Conservation (phyloP, 176 grass and related monocot species). For the Carex pumila region DNA sequence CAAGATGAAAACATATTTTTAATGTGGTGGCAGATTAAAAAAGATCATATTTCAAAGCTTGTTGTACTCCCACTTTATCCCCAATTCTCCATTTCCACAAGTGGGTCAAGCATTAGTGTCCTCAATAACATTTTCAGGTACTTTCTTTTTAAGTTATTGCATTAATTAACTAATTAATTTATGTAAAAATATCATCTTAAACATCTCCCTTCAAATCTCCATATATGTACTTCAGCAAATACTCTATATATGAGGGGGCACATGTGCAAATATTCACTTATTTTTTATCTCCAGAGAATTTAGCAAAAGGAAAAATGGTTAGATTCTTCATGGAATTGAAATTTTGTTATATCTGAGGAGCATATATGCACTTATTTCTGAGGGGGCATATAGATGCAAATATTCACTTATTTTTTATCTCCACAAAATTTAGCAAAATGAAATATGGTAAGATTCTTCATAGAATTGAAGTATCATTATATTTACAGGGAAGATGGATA, state of each 20-base stretch:
- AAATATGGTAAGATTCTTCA: neutral
- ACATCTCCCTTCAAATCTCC: neutral
- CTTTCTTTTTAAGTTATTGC: neutral
- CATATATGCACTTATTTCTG: no score
- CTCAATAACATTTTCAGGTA: conserved; percentile 73
- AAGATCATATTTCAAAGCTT: conserved; percentile 85
- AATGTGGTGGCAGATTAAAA: conserved; percentile 70
- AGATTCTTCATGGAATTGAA: no score
- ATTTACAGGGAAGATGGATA: conserved; percentile 75
- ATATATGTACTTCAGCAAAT: neutral
- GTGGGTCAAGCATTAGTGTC: conserved; percentile 85
- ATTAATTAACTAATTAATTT: neutral
- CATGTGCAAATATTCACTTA: no score
- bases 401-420: neutral
- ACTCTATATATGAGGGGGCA: no score
- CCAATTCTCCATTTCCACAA: conserved; percentile 98
- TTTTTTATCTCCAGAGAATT: no score
- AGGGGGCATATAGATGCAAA: no score
- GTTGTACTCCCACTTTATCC: conserved; percentile 94
- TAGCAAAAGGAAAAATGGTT: no score
- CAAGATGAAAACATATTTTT: conserved; percentile 5
- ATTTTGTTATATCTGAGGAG: no score
- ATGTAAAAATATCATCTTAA: neutral
- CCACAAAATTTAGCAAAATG: neutral
- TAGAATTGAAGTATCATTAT: neutral